phyloP scores from a whole-genome alignment of 2,329 filamentous ascomycete genomes.

The Hypomyces perniciosus region DNA sequence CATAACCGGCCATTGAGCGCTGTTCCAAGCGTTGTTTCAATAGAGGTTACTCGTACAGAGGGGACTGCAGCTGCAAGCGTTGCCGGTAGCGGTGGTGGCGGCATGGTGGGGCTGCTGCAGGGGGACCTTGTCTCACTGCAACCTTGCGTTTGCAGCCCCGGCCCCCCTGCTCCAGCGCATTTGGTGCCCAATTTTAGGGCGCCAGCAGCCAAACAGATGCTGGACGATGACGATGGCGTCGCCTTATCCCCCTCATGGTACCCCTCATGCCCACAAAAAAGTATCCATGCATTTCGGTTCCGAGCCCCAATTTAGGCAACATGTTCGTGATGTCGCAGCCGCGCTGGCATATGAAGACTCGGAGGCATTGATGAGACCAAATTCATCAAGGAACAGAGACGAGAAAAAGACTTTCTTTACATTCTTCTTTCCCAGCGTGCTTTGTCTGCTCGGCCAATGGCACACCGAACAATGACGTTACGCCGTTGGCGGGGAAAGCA shows the following conservation, averaged over 20 bases:
- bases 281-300: conserved; percentile 7
- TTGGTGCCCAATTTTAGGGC: conserved; percentile 9
- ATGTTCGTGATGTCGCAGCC: neutral
- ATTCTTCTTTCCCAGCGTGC: too few species aligned
- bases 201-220: conserved; percentile 8
- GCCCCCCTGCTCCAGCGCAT: neutral
- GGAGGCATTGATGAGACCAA: too few species aligned
- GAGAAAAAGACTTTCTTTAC: too few species aligned
- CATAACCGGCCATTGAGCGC: neutral
- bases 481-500: too few species aligned
- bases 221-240: conserved; percentile 13
- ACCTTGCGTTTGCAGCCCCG: conserved; percentile 3
- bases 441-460: too few species aligned
- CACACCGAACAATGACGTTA: too few species aligned
- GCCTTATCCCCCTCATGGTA: conserved; percentile 11
- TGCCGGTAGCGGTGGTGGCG: conserved; percentile 12
- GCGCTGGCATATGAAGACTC: neutral
- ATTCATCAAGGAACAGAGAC: too few species aligned
- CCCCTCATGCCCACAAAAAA: conserved; percentile 13
- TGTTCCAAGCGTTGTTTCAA: neutral
- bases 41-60: neutral
- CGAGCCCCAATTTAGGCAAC: conserved; percentile 2
- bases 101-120: conserved; percentile 5
- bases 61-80: conserved; percentile 3
- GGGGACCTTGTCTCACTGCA: conserved; percentile 10